Percentiles rank a stretch among this genome's conserved stretches.
Conservation (phyloP, 345 rosid species). For the Populus simonii region DNA sequence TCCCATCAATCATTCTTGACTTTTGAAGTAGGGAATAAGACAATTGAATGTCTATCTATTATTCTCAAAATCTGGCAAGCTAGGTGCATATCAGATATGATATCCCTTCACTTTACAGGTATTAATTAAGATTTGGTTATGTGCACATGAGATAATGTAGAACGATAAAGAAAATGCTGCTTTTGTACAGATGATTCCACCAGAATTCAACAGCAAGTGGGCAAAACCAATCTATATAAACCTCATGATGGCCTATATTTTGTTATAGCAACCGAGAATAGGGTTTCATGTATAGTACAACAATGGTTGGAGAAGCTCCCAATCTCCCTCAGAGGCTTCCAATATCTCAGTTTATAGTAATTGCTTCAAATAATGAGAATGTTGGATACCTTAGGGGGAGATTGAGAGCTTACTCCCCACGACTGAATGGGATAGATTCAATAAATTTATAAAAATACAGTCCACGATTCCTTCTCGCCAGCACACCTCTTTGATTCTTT, state of each 20-base stretch:
- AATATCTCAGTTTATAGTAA: background rate
- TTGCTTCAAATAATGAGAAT: background rate
- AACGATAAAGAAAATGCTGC: background rate
- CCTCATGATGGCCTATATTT: background rate
- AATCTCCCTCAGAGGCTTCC: conserved; percentile 7
- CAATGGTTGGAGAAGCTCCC: background rate
- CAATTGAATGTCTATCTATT: background rate
- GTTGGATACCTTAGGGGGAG: background rate
- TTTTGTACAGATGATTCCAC: background rate
- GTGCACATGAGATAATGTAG: background rate
- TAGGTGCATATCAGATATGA: background rate
- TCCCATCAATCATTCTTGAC: background rate
- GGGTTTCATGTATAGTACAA: background rate
- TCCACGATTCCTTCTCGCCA: background rate
- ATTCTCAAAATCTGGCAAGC: background rate
- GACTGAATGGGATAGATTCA: background rate
- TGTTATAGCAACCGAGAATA: background rate
- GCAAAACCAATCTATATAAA: background rate
- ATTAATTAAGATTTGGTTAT: background rate
- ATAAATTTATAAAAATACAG: background rate
- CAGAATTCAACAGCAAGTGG: background rate
- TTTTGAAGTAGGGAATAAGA: background rate
- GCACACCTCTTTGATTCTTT: background rate
- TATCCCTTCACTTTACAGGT: background rate
- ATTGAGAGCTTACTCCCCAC: background rate